Conservation (phyloP, 768 basidiomycete species). For the Imleria badia region DNA sequence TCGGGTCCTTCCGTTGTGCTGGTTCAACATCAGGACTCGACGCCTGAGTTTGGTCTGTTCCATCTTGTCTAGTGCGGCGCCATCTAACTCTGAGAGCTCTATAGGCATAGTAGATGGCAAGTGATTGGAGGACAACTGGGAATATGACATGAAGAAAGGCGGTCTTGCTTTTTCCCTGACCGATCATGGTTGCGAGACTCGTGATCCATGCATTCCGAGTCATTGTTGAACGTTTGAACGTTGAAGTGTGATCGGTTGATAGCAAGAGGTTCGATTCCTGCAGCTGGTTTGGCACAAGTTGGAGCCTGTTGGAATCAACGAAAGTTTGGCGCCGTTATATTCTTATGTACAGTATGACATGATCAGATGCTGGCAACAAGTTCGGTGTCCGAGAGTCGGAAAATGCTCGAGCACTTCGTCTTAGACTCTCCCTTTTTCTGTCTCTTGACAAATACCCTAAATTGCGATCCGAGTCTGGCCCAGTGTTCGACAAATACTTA, state of each 20-base stretch:
- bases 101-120: slow-evolving; percentile 18
- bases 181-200: not conserved
- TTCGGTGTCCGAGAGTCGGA: too few relatives aligned
- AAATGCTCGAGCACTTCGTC: too few relatives aligned
- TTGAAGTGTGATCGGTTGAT: not conserved
- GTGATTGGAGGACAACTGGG: slow-evolving; percentile 12
- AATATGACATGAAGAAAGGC: slow-evolving; percentile 6
- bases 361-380: too few relatives aligned
- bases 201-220: slow-evolving; percentile 2
- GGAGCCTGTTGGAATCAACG: too few relatives aligned
- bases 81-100: slow-evolving; percentile 10
- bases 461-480: too few relatives aligned
- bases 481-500: not conserved
- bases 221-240: not conserved
- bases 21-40: not conserved
- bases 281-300: too few relatives aligned
- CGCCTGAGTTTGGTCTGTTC: not conserved
- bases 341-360: too few relatives aligned
- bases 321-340: too few relatives aligned
- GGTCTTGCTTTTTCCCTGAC: not conserved
- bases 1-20: slow-evolving; percentile 3
- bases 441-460: too few relatives aligned
- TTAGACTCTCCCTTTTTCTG: too few relatives aligned
- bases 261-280: not conserved
- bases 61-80: not conserved